Evolutionary conservation across 371 early-diverging fungal species (phyloP), one percentile per base, ranked within the genome.

Genomic region (Syncephalis fuscata): DNA sequence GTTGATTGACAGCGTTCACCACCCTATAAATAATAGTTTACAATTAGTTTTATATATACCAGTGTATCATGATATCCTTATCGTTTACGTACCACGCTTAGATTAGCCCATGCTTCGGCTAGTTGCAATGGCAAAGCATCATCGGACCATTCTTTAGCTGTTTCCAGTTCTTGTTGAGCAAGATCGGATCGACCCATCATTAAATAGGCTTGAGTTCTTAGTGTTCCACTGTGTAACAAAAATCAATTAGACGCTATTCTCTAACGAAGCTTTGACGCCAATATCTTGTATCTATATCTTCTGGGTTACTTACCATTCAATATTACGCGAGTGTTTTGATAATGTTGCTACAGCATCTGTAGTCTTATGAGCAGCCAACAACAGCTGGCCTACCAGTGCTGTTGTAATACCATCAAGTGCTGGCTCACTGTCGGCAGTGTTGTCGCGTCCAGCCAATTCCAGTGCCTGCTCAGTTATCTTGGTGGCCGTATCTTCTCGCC

Each of bases 81-180:
- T 68, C 77, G 82, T 60, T 37, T 68, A 68, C 45, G 89, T 65
- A 50, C 75, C 80, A 45, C 32, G 11, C 32, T 32, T 7, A 32
- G 32, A 32, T 32, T 32, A 32, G 81, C 74, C 91, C 92, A 92
- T 10, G 89, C 88, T 58, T 96, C 97, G 52, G 86, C 76, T 53
- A 92, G 63, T 62, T 92, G 92, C n/a, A 88, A 82, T 32, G 90
- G 60, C 20, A 84, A 74, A 0, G 92, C 90, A 60, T 88, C 88
- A 56, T 92, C 92, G 0, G 88, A 79, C 90, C 90, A 88, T 10
- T 70, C 44, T 52, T 85, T 88, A 44, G 78, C 60, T 14, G 67
- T 61, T 9, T 68, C 68, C 14, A 88, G 65, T 50, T 85, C 81
- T 61, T 83, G 80, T 54, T 76, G 75, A 20, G 97, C 97, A 54